A percentile compares a stretch with the other conserved stretches of the same genome.
Evolutionary conservation across 1,139 yeast species (phyloP).

Genomic region (Zhuliangozyma blackwelliae): DNA sequence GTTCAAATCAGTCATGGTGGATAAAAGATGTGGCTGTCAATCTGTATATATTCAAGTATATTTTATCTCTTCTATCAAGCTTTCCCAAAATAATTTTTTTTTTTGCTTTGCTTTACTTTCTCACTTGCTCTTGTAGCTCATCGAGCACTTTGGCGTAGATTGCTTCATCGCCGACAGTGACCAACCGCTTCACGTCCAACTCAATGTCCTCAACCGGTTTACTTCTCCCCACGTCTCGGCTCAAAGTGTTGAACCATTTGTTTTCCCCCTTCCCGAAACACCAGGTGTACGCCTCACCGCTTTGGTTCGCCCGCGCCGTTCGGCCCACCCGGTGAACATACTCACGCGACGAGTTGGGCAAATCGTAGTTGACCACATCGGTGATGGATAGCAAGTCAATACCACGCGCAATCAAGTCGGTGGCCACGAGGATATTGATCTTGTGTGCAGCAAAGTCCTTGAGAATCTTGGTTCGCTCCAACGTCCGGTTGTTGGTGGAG

Average conservation of each 20-base stretch:
- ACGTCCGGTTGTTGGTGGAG: conserved; percentile 47
- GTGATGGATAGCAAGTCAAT: conserved; percentile 71
- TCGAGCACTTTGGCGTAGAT: conserved; percentile 23
- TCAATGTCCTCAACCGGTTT: conserved; percentile 21
- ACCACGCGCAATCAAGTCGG: conserved; percentile 95
- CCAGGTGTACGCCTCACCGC: conserved; percentile 70
- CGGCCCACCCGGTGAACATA: conserved; percentile 95
- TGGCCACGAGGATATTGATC: conserved; percentile 64
- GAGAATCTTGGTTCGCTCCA: conserved; percentile 43
- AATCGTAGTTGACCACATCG: conserved; percentile 82
- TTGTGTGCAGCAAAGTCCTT: conserved; percentile 51
- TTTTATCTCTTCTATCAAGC: too few species aligned
- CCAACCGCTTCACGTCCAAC: conserved; percentile 15
- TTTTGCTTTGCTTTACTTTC: conserved; percentile 2
- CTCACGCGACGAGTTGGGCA: conserved; percentile 85
- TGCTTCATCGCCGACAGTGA: conserved; percentile 23
- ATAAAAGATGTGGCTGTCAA: too few species aligned
- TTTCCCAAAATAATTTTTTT: background rate
- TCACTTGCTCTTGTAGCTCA: conserved; percentile 22
- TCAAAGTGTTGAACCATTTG: conserved; percentile 56
- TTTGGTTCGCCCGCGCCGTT: conserved; percentile 86
- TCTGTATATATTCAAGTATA: too few species aligned
- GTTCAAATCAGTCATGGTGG: conserved; percentile 2
- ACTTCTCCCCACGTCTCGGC: conserved; percentile 35
- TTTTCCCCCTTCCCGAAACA: conserved; percentile 73